Percentiles rank a stretch among this genome's conserved stretches.
phyloP scores from a whole-genome alignment of 441 rosid genomes.

The Euphorbia schlechtendalii region DNA sequence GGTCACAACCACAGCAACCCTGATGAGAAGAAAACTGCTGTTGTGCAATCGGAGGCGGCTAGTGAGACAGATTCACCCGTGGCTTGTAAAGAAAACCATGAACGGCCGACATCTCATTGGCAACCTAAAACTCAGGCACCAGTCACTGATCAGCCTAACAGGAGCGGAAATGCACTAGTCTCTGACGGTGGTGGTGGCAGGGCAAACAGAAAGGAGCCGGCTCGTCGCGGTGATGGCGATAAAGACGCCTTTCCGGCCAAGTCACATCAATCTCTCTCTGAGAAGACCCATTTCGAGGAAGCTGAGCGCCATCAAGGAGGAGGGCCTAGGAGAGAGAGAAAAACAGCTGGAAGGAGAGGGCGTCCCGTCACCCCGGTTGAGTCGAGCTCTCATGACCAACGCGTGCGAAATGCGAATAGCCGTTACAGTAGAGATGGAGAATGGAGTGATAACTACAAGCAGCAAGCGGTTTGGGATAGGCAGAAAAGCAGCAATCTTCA shows the following conservation, averaged over 20 bases:
- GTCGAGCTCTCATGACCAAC: constrained; percentile 29
- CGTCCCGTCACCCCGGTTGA: constrained; percentile 27
- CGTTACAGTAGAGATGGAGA: constrained; percentile 61
- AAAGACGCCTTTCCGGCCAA: constrained; percentile 28
- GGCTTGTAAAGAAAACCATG: constrained; percentile 49
- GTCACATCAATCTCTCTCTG: constrained; percentile 28
- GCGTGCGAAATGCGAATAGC: constrained; percentile 48
- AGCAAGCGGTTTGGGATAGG: constrained; percentile 48
- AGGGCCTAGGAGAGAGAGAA: constrained; percentile 49
- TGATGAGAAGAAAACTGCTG: constrained; percentile 47
- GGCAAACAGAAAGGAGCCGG: constrained; percentile 40
- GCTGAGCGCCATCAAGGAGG: constrained; percentile 28
- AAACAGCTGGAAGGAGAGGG: constrained; percentile 25
- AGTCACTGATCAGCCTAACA: constrained; percentile 29
- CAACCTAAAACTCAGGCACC: constrained; percentile 59
- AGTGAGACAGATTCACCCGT: constrained; percentile 37
- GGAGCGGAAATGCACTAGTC: constrained; percentile 32
- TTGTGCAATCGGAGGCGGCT: constrained; percentile 34
- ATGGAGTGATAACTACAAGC: constrained; percentile 54
- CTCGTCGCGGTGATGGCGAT: constrained; percentile 23
- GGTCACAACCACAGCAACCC: constrained; percentile 51
- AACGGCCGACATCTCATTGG: constrained; percentile 63
- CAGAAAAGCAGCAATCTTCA: constrained; percentile 49
- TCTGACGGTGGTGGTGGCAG: constrained; percentile 33
- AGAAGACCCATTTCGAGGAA: constrained; percentile 36